A percentile compares a stretch with the other conserved stretches of the same genome.
phyloP scores from a whole-genome alignment of 2,329 filamentous ascomycete genomes.

The Beauveria scarabaeidicola region DNA sequence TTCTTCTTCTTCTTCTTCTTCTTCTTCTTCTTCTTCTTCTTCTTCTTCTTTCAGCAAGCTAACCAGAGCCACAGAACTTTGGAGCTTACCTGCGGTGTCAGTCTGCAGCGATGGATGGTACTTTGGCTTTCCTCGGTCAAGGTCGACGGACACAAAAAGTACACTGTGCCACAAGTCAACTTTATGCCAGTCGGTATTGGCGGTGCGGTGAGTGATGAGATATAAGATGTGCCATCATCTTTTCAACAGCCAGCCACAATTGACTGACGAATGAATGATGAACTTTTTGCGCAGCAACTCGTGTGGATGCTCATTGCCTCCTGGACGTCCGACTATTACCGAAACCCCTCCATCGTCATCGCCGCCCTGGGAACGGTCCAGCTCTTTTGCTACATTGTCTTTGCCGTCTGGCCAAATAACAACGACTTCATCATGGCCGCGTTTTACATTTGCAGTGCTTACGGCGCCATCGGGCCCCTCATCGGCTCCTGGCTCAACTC shows the following conservation, averaged over 20 bases:
- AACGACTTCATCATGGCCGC: not conserved
- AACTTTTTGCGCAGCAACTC: not conserved
- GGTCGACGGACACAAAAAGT: not conserved
- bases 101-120: constrained; percentile 6
- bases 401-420: not conserved
- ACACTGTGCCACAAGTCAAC: not conserved
- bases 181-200: not conserved
- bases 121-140: constrained; percentile 3
- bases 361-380: not conserved
- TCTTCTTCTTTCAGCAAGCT: not conserved
- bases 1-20: too few relatives aligned
- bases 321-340: not conserved
- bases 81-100: constrained; percentile 7
- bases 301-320: constrained; percentile 4
- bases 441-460: constrained; percentile 4
- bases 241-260: too few relatives aligned
- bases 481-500: constrained; percentile 7
- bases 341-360: constrained; percentile 1
- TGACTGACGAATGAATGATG: not conserved
- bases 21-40: too few relatives aligned
- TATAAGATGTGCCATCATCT: not conserved
- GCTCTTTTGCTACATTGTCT: constrained; percentile 6
- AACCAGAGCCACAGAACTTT: not conserved
- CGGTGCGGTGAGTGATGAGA: not conserved
- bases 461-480: constrained; percentile 2